A percentile compares a stretch with the other conserved stretches of the same genome.
phyloP scores from a whole-genome alignment of 306 rosid genomes.

The Oxytropis ochrocephala region DNA sequence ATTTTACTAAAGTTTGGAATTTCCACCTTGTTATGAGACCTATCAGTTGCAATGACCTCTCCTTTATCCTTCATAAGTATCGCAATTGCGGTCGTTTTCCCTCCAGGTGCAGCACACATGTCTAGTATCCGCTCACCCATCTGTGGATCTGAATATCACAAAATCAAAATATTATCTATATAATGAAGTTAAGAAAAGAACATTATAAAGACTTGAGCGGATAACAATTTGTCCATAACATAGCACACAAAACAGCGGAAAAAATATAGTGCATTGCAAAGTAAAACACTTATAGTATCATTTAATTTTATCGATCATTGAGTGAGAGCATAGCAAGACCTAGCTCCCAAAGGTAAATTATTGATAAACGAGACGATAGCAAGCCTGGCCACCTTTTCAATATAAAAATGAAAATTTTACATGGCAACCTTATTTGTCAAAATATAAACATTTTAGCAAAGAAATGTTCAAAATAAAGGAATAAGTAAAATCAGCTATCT shows the following conservation, averaged over 20 bases:
- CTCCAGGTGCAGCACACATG: conserved; percentile 99
- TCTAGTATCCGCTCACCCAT: conserved; percentile 81
- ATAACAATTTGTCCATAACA: not conserved
- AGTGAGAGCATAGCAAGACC: not conserved
- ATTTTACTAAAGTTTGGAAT: conserved; percentile 16
- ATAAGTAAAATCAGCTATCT: not conserved
- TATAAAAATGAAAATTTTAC: not conserved
- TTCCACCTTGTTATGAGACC: conserved; percentile 93
- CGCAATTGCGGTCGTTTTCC: conserved; percentile 95
- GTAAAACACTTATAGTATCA: not conserved
- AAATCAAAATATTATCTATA: not conserved
- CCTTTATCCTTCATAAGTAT: conserved; percentile 91
- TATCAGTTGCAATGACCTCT: conserved; percentile 81
- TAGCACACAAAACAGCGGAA: not conserved
- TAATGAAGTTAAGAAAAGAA: not conserved
- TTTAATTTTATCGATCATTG: conserved; percentile 2
- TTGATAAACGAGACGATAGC: not conserved
- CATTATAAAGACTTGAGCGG: not conserved
- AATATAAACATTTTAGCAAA: not conserved
- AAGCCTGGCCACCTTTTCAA: too few species aligned
- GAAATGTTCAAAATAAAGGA: not conserved
- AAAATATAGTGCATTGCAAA: not conserved
- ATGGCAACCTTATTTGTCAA: too few species aligned
- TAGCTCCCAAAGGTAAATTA: not conserved
- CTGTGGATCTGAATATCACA: conserved; percentile 65